Percentiles rank a stretch among this genome's conserved stretches.
Conservation (phyloP, 129 eudicot species). For the Flaveria ramosissima region DNA sequence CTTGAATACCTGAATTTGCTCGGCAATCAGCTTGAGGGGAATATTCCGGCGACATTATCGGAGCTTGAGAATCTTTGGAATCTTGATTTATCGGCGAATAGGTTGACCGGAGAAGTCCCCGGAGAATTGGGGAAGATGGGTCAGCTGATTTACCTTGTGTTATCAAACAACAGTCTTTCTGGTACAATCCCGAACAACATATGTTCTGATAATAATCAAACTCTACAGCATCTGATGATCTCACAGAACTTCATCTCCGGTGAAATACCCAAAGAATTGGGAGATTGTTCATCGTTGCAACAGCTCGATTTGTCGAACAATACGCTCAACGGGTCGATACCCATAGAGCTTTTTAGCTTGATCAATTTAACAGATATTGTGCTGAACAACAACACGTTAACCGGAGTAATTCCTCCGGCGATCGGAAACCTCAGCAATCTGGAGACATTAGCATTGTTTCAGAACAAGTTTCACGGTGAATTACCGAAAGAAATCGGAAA, state of each 20-base stretch:
- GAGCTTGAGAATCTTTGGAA: constrained; percentile 50
- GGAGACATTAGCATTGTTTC: constrained; percentile 68
- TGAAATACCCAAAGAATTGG: constrained; percentile 66
- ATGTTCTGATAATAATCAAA: constrained; percentile 59
- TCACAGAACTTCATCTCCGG: constrained; percentile 65
- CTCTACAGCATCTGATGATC: constrained; percentile 62
- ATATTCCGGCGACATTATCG: constrained; percentile 64
- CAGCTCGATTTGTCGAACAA: constrained; percentile 89
- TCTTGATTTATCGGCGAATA: constrained; percentile 76
- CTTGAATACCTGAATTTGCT: constrained; percentile 64
- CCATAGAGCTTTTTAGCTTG: constrained; percentile 57
- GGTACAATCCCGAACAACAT: constrained; percentile 63
- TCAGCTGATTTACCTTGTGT: constrained; percentile 54
- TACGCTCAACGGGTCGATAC: constrained; percentile 76
- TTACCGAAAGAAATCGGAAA: constrained; percentile 82
- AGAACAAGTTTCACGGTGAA: constrained; percentile 63
- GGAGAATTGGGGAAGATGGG: constrained; percentile 69
- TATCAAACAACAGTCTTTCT: constrained; percentile 65
- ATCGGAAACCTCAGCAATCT: constrained; percentile 71
- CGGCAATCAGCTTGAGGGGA: constrained; percentile 75
- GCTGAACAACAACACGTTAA: constrained; percentile 74
- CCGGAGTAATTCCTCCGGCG: constrained; percentile 60
- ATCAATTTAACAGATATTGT: constrained; percentile 61
- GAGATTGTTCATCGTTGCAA: constrained; percentile 52
- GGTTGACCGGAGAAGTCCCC: constrained; percentile 72